phyloP scores from a whole-genome alignment of 176 grass and related monocot species.

The Hordeum marinum region DNA sequence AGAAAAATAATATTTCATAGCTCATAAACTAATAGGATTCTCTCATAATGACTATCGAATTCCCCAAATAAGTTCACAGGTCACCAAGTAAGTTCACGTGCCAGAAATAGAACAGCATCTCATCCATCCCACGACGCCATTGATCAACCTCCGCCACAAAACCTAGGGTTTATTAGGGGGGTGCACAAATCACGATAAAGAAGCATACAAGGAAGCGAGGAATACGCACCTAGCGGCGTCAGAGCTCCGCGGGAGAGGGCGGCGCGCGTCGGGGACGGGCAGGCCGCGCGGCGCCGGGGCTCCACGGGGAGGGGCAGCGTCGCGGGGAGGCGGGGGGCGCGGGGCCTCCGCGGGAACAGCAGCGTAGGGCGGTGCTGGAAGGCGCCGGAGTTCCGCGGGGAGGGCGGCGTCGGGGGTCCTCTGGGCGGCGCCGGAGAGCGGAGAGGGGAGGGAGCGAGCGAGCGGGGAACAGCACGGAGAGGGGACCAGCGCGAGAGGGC shows the following conservation, averaged over 20 bases:
- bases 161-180: slow-evolving; percentile 1
- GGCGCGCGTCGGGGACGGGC: background rate
- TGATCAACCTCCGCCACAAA: background rate
- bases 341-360: background rate
- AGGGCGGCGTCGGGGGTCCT: background rate
- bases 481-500: background rate
- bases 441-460: background rate
- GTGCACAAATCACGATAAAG: background rate
- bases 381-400: background rate
- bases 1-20: background rate
- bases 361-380: background rate
- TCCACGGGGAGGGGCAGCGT: background rate
- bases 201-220: background rate
- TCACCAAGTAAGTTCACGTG: background rate
- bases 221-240: background rate
- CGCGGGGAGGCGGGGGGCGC: background rate
- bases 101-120: background rate
- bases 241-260: background rate
- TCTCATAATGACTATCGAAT: background rate
- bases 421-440: slow-evolving; percentile 1
- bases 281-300: background rate
- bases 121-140: background rate
- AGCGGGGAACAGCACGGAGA: background rate
- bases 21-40: background rate
- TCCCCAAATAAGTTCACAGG: background rate